These are phyloP conservation scores for Zygoascus tannicola DNA, from an alignment of 805 yeast genomes.

Conservation along the genomic window DNA sequence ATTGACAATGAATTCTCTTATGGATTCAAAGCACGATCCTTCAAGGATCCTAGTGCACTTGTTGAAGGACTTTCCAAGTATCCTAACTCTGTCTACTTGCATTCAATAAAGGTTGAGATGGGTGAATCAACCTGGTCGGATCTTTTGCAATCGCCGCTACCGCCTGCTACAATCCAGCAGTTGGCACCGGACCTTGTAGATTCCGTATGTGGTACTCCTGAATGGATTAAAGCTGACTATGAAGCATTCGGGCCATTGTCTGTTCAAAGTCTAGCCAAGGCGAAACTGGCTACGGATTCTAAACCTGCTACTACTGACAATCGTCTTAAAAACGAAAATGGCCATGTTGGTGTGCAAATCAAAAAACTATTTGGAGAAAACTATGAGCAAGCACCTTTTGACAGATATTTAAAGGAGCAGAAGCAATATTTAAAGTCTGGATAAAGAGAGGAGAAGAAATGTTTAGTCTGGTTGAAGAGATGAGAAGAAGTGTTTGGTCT, in stretches of 20 bases:
- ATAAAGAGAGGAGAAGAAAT: neutral
- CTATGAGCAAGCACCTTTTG: slow-evolving; percentile 11
- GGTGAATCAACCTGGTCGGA: slow-evolving; percentile 1
- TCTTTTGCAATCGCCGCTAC: slow-evolving; percentile 18
- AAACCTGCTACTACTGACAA: slow-evolving; percentile 7
- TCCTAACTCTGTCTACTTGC: slow-evolving; percentile 1
- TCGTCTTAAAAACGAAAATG: slow-evolving; percentile 16
- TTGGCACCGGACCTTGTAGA: slow-evolving; percentile 21
- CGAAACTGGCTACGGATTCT: slow-evolving; percentile 13
- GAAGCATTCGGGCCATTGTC: slow-evolving; percentile 21
- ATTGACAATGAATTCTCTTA: neutral
- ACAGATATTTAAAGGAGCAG: slow-evolving; percentile 5
- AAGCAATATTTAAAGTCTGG: neutral
- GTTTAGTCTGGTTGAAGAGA: neutral
- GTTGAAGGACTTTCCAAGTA: neutral
- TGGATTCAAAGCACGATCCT: neutral
- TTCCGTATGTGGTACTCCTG: slow-evolving; percentile 5
- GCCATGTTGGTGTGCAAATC: slow-evolving; percentile 19
- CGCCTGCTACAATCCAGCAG: slow-evolving; percentile 22
- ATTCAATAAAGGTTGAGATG: slow-evolving; percentile 1
- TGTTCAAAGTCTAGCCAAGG: slow-evolving; percentile 10
- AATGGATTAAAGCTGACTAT: slow-evolving; percentile 16
- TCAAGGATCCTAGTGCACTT: neutral
- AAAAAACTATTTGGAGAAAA: slow-evolving; percentile 4
- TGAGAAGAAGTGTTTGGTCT: neutral